Percentiles rank a stretch among this genome's conserved stretches.
These are phyloP conservation scores for Aspergillus tanneri DNA, from an alignment of 2,329 filamentous ascomycete species.

Conservation along the genomic window DNA sequence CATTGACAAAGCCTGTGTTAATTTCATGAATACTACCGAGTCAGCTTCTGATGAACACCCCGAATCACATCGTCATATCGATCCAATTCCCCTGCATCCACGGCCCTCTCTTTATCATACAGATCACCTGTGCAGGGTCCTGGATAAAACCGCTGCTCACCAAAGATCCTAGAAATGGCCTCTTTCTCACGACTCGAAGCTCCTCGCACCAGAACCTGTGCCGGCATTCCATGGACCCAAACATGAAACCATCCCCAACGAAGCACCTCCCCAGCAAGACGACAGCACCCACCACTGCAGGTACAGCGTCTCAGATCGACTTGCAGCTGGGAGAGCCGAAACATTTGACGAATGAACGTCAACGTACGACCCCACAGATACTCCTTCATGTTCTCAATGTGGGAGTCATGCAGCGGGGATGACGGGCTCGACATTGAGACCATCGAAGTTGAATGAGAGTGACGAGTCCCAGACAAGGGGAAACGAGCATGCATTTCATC, in stretches of 20 bases:
- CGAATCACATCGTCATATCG: constrained; percentile 9
- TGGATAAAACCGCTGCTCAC: background rate
- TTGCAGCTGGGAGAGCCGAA: constrained; percentile 17
- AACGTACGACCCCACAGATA: constrained; percentile 25
- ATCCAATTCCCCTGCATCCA: background rate
- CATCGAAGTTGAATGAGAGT: background rate
- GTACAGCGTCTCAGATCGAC: constrained; percentile 20
- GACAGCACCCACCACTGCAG: constrained; percentile 22
- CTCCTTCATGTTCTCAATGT: constrained; percentile 19
- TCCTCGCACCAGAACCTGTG: constrained; percentile 15
- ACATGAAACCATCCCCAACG: constrained; percentile 19
- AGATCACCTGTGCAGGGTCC: background rate
- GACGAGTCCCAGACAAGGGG: background rate
- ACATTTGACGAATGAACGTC: constrained; percentile 22
- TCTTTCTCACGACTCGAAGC: background rate
- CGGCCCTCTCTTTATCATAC: background rate
- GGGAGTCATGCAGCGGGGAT: constrained; percentile 8
- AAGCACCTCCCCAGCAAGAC: constrained; percentile 18
- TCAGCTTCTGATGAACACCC: background rate
- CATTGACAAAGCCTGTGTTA: background rate
- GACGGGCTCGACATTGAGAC: background rate
- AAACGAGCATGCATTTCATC: background rate
- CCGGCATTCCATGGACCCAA: constrained; percentile 20
- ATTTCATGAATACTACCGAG: background rate
- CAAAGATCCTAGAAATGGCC: background rate